Base-by-base conservation (phyloP, 2,329 filamentous ascomycete genomes). In the Thelonectria discophora region DNA sequence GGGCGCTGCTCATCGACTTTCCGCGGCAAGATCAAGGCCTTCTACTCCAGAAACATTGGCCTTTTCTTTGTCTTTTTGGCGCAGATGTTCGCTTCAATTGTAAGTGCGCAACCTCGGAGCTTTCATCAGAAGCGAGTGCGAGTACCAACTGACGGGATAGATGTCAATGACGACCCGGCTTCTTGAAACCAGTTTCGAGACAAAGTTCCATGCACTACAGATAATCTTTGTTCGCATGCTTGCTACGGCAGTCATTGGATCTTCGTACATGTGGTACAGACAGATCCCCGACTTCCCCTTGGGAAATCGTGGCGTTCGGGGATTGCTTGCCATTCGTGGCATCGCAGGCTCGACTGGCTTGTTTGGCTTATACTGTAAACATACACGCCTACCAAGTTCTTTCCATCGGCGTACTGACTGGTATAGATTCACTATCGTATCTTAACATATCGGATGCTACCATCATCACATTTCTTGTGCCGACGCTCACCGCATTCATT, bases 381-480 rank as follows among this genome's bases (percentile, higher is more conserved):
- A 2, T 20, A 46, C 0, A 52, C 6, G 12, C 1, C 9, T 5
- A 17, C 15, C 10, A 21, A 2, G 3, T 17, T 43, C 40, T 7
- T 11, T n/a, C 30, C 45, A 30, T 24, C 6, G 8, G 3, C 60
- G 67, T 11, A 70, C 18, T 2, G 0, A 5, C 1, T 5, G 1
- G 3, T 0, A 0, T 84, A 79, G 76, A 81, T 32, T 77, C 78
- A 0, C 72, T 80, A 0, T 82, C 90, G 21, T 94, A 92, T 65
- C 84, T 95, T 1, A 89, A 91, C 2, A 82, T 95, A 2, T 88
- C 90, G 2, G 92, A 95, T 72, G 90, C 91, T 1, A 93, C 90
- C 0, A 90, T 94, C 21, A 88, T 95, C 34, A 92, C 90, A 7
- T 95, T 94, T 74, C 82, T 95, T 3, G 85, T 90, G 0, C 92